Evolutionary conservation across 371 early-diverging fungal species (phyloP), one percentile per base, ranked within the genome.

Genomic region (Apophysomyces elegans): DNA sequence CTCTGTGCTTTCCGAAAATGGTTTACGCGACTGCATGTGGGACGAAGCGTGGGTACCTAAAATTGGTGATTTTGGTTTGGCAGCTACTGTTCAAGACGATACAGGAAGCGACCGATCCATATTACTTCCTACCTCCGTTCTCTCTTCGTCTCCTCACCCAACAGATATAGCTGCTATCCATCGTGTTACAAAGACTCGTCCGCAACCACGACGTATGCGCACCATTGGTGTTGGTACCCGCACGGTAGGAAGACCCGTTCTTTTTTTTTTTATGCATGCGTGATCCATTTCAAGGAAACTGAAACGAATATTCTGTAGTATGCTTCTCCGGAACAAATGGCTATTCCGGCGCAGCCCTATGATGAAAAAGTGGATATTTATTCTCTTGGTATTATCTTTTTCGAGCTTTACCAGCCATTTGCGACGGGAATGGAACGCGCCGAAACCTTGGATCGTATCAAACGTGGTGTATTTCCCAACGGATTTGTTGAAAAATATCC

Each of bases 291-390:
- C 2, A 26, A 26, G 32, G 2, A 26, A 26, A 26, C 32, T 26
- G 32, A 26, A 26, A 26, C 13, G 41, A 37, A 41, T 59, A 14
- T 18, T 57, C 7, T 38, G 16, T 67, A 89, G 83, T 97, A 97
- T 69, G 96, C 96, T 16, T 93, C 98, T 0, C 98, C 98, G 0
- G 98, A 97, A 76, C 96, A 96, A 74, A 77, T 96, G 32, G 85
- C 86, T 6, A 70, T 76, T 37, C 83, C 81, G 4, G 78, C 84
- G 5, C 65, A 78, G 0, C 74, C 78, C 8, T 89, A 90, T 41
- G 87, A 85, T 56, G 84, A 83, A 67, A 88, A 86, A 41, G 81
- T 83, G 7, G 92, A 92, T 73, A 89, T 92, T 21, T 92, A 87
- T 61, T 88, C 90, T 0, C 64, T 92, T 26, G 91, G 90, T 6